phyloP scores from a whole-genome alignment of 257 asterid genomes.

The Linaria vulgaris region DNA sequence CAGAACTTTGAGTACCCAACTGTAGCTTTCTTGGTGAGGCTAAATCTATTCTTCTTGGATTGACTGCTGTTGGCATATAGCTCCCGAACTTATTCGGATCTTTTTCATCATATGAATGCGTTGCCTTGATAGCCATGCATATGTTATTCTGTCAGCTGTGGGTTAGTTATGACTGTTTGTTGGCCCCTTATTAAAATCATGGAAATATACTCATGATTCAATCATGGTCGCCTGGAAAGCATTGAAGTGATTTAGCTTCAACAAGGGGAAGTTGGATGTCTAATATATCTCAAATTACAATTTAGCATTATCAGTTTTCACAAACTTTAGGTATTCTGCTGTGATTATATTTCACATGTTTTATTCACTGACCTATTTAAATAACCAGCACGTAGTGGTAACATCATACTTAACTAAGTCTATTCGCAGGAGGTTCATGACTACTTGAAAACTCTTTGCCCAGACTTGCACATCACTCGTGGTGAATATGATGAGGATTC shows the following conservation, averaged over 20 bases:
- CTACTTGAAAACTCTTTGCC: slow-evolving; percentile 83
- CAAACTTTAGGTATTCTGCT: slow-evolving; percentile 1
- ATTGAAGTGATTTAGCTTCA: too few species aligned
- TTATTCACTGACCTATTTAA: slow-evolving; percentile 8
- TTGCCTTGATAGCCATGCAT: neutral
- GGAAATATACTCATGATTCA: neutral
- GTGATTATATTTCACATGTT: neutral
- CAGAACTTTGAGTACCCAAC: neutral
- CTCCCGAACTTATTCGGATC: slow-evolving; percentile 2
- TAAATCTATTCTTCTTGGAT: too few species aligned
- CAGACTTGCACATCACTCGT: slow-evolving; percentile 82
- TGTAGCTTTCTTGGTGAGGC: neutral
- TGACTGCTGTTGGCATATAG: too few species aligned
- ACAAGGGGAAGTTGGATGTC: neutral
- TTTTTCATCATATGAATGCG: neutral
- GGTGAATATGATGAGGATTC: slow-evolving; percentile 94
- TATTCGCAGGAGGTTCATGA: slow-evolving; percentile 85
- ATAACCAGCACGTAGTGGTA: neutral
- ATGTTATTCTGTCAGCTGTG: neutral
- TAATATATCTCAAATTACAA: neutral
- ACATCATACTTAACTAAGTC: slow-evolving; percentile 3
- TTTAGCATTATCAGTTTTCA: neutral
- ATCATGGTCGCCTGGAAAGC: neutral
- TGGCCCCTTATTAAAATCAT: neutral
- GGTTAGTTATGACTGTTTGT: slow-evolving; percentile 8